A percentile compares a stretch with the other conserved stretches of the same genome.
phyloP scores from a whole-genome alignment of 1,284 basidiomycete genomes.

The Somion occarium region DNA sequence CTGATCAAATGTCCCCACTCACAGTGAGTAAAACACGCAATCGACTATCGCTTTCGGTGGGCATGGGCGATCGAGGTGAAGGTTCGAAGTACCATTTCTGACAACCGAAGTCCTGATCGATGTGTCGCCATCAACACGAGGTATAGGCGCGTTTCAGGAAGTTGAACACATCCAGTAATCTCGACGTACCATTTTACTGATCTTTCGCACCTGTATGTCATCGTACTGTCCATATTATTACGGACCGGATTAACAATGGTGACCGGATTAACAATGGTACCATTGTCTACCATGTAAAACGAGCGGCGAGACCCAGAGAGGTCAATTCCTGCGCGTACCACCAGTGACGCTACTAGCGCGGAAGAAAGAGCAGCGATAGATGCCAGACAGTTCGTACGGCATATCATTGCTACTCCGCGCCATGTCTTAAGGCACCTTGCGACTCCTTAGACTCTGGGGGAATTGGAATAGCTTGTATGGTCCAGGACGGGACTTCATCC shows the following conservation, averaged over 20 bases:
- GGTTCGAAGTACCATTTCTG: no score
- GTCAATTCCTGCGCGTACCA: conserved; percentile 46
- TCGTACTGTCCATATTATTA: conserved; percentile 40
- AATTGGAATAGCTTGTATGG: conserved; percentile 89
- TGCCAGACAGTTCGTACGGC: conserved; percentile 70
- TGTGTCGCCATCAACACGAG: no score
- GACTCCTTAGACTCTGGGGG: conserved; percentile 83
- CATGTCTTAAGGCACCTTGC: conserved; percentile 91
- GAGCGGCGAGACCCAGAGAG: neutral
- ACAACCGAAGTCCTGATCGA: no score
- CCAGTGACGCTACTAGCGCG: conserved; percentile 97
- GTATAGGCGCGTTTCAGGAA: no score
- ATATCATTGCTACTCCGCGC: conserved; percentile 89
- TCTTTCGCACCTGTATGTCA: no score
- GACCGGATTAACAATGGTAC: conserved; percentile 85
- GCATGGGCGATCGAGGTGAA: no score
- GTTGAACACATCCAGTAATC: no score
- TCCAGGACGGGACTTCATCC: no score
- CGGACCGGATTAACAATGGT: conserved; percentile 76
- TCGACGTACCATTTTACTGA: no score
- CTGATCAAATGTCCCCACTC: no score
- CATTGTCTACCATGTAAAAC: conserved; percentile 58
- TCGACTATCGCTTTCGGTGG: no score
- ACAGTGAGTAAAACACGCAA: conserved; percentile 58
- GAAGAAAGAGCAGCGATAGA: conserved; percentile 86